Conservation (phyloP, 495 filamentous ascomycete genomes). For the Penicillium soppii region DNA sequence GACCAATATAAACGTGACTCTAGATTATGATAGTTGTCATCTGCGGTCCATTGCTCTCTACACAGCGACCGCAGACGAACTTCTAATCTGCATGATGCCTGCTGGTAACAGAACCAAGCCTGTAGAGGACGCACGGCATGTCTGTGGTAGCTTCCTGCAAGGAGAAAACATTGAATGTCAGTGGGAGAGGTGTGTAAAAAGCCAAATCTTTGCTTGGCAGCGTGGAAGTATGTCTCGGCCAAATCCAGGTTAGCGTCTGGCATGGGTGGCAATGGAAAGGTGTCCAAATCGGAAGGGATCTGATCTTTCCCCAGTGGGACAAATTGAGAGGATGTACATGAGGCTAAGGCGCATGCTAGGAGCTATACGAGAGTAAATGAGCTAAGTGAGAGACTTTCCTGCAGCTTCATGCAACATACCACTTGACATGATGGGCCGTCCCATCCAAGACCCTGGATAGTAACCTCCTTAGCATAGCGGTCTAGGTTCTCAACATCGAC, state of each 20-base stretch:
- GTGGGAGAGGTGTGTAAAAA: conserved; percentile 23
- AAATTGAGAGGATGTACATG: conserved; percentile 13
- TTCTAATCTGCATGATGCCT: conserved; percentile 29
- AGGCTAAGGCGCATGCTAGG: conserved; percentile 27
- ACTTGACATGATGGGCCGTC: conserved; percentile 29
- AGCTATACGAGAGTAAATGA: conserved; percentile 14
- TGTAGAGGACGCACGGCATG: conserved; percentile 25
- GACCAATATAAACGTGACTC: conserved; percentile 30
- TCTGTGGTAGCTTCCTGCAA: conserved; percentile 27
- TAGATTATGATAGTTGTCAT: conserved; percentile 26
- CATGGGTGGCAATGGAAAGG: conserved; percentile 15
- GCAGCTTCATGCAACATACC: conserved; percentile 12
- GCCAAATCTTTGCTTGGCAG: conserved; percentile 26
- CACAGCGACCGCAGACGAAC: conserved; percentile 24
- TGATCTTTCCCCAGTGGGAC: conserved; percentile 11
- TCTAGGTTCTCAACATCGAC: conserved; percentile 20
- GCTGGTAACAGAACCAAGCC: conserved; percentile 30
- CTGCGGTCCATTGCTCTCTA: conserved; percentile 24
- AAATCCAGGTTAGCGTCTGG: conserved; percentile 20
- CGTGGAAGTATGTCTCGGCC: conserved; percentile 27
- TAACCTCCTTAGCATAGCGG: conserved; percentile 26
- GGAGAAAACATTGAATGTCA: conserved; percentile 28
- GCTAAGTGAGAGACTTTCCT: not conserved
- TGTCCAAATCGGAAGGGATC: conserved; percentile 20
- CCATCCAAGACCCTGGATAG: conserved; percentile 25